Base-by-base conservation (phyloP, 495 filamentous ascomycete species). In the Recurvomyces mirabilis region DNA sequence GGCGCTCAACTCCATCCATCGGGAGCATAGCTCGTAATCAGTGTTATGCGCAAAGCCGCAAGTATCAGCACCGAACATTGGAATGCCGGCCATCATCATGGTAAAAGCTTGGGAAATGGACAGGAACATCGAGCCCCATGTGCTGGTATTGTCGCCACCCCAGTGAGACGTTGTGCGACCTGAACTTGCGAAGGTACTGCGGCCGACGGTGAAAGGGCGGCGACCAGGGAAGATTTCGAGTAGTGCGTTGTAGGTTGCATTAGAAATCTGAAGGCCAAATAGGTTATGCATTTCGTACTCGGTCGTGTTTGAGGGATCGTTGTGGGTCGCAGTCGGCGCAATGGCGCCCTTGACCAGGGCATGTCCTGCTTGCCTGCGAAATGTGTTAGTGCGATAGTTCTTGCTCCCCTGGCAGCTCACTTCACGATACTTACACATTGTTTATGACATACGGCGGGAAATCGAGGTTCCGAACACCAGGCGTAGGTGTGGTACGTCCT, bases 1-100 rank as follows among this genome's bases (percentile, higher is more conserved):
- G 17, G 85, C 84, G 1, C 68, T 72, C 1, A 93, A 71, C 60
- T 85, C 79, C 83, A 88, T 89, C 86, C 86, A 93, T 6, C 86
- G 73, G 41, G 74, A 74, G 57, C 86, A 93, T 10, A 93, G 73
- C 55, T 89, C 81, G 43, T 73, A 66, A 43, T 79, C 75, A 0
- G 70, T 66, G 49, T 91, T 84, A 18, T 72, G 75, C 20, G 65
- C 68, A 65, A 91, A 93, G 10, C 86, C 86, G 54, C 85, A 91
- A 13, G 81, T 80, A 47, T 87, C 84, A 12, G 48, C 51, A 11
- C 86, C 86, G 47, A 91, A 88, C 81, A 91, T 87, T 3, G 86
- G 84, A 13, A 91, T 77, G 38, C 84, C 84, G 45, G 84, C 86
- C 10, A 91, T 72, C 4, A 75, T 78, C 65, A 87, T 86, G 0